Base-by-base conservation (phyloP, 2,329 filamentous ascomycete genomes). In the Scleromitrula shiraiana region DNA sequence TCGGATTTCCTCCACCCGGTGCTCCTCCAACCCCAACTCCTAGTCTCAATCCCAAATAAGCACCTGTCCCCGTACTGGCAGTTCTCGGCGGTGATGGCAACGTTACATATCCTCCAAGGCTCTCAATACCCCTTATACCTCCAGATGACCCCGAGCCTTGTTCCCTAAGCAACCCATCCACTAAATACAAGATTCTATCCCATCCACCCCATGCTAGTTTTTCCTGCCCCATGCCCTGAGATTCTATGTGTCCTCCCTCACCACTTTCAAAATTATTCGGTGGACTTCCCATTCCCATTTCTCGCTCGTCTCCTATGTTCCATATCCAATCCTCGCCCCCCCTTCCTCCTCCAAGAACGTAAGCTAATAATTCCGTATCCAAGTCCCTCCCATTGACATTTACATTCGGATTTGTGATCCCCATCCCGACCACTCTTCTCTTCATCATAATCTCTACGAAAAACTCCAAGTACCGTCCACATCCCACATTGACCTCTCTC, bases 391-490 rank as follows among this genome's bases (percentile, higher is more conserved):
- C 14, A 15, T 19, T 19, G n/a, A 17, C 33, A 9, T 65, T 69
- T n/a, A n/a, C n/a, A n/a, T n/a, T n/a, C n/a, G n/a, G n/a, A n/a
- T n/a, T n/a, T n/a, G n/a, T n/a, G n/a, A n/a, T n/a, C n/a, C n/a
- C n/a, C n/a, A n/a, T n/a, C n/a, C n/a, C n/a, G n/a, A n/a, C n/a
- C n/a, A n/a, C 9, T 71, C 72, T 57, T 30, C 76, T 76, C 27
- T 78, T 76, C 1, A 80, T 68, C 3, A 97, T 66, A 5, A 74
- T 71, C 4, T 80, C 78, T 5, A 91, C 67, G 63, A 97, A 96
- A 64, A 95, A 95, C 0, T 79, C 74, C 2, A 95, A 68, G 59
- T 90, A 86, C 10, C 87, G 81, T 1, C 90, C 90, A 60, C 89
- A 95, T 2, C 86, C 80, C 0, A 78, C 68, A 48, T 90, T 89